Evolutionary conservation across 2,329 filamentous ascomycete genomes (phyloP), one percentile per base, ranked within the genome.

Genomic region (Beauveria scarabaeidicola): DNA sequence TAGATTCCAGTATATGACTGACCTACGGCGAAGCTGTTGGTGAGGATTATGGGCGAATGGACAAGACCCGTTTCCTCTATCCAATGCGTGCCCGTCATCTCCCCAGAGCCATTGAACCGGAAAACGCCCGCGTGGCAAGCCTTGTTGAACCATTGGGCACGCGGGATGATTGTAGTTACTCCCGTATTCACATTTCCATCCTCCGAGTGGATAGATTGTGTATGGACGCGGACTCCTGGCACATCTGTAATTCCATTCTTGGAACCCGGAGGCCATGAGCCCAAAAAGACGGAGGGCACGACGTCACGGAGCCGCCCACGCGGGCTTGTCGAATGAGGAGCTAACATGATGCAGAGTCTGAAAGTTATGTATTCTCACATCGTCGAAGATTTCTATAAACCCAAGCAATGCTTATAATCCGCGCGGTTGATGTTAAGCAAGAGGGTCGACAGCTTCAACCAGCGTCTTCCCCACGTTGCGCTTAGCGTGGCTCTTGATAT

Each of bases 21-120:
- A 2, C 81, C 82, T 0, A 84, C 76, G 8, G 76, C 73, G 60
- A 83, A 78, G 21, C 77, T 77, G 61, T 81, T 83, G 8, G 81
- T 85, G 47, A 85, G 73, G 53, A 83, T 66, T 58, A 85, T 78
- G 5, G 82, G 82, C 4, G 77, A 80, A 64, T 78, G 76, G 9
- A 83, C 68, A 13, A 83, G 72, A 0, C 81, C 81, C 2, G 80
- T 80, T 67, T 85, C 82, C 29, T 79, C 75, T 61, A 85, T 78
- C 76, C 79, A 81, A 63, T 83, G 78, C n/a, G 71, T 73, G 15
- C 82, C 81, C 0, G 81, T 84, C 70, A 84, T 73, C 67, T 84
- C 81, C 48, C 82, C 81, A 38, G 78, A 78, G 59, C 82, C 81
- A 65, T 84, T 85, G 73, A 84, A 83, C 63, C 77, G 75, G 69